A percentile compares a stretch with the other conserved stretches of the same genome.
Conservation (phyloP, 208 protist species). For the Trypanosomatidae sp. region DNA sequence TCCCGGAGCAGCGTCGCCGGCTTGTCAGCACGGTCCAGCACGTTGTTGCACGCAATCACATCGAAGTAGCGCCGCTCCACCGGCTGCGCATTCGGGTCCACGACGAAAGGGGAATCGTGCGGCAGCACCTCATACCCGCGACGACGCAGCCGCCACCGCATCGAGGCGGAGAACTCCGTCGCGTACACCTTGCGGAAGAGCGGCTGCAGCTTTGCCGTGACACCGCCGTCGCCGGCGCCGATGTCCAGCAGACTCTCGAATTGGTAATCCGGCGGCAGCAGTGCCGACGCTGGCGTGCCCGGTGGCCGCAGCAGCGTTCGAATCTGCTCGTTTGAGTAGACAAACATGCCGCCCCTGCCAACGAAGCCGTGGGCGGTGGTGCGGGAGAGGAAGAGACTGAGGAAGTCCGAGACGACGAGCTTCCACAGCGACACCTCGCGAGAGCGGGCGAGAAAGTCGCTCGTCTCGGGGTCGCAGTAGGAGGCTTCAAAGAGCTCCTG, state of each 20-base stretch:
- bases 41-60: slow-evolving; percentile 79
- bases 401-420: slow-evolving; percentile 39
- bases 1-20: slow-evolving; percentile 56
- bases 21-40: slow-evolving; percentile 76
- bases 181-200: slow-evolving; percentile 53
- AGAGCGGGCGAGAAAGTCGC: slow-evolving; percentile 38
- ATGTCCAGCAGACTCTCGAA: slow-evolving; percentile 35
- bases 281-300: not conserved
- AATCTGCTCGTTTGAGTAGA: slow-evolving; percentile 71
- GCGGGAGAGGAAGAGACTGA: slow-evolving; percentile 59
- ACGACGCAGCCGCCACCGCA: slow-evolving; percentile 78
- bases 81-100: slow-evolving; percentile 1
- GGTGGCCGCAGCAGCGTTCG: slow-evolving; percentile 40
- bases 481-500: slow-evolving; percentile 35
- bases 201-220: slow-evolving; percentile 58
- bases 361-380: slow-evolving; percentile 78
- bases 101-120: slow-evolving; percentile 47
- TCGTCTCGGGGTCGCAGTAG: slow-evolving; percentile 56
- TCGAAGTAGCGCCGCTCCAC: slow-evolving; percentile 51
- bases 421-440: slow-evolving; percentile 37
- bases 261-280: slow-evolving; percentile 12
- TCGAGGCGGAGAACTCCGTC: slow-evolving; percentile 74
- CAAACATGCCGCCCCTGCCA: slow-evolving; percentile 75
- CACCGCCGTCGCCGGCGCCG: slow-evolving; percentile 82
- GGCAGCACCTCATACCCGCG: slow-evolving; percentile 72